A percentile compares a stretch with the other conserved stretches of the same genome.
Evolutionary conservation across 257 asterid species (phyloP).

Genomic region (Verbascum thapsus): DNA sequence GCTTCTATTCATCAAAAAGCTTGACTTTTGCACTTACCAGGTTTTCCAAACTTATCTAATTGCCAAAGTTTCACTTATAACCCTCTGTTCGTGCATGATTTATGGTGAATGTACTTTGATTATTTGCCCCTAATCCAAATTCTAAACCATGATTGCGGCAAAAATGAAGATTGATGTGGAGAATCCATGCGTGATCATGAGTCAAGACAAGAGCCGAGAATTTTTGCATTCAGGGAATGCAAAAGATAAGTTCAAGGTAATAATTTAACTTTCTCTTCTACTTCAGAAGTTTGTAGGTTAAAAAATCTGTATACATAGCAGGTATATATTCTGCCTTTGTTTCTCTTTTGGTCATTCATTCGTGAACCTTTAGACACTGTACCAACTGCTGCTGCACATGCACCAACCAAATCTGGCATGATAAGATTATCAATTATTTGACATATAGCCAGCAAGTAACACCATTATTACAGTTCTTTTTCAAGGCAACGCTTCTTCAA

Average conservation of each 20-base stretch:
- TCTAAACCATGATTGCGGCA: slow-evolving; percentile 10
- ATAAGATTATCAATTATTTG: slow-evolving; percentile 23
- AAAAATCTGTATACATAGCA: slow-evolving; percentile 6
- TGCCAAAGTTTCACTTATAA: background rate
- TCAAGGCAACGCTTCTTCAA: slow-evolving; percentile 96
- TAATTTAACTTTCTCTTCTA: slow-evolving; percentile 7
- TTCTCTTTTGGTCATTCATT: slow-evolving; percentile 15
- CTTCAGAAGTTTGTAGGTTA: slow-evolving; percentile 23
- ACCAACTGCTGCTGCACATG: slow-evolving; percentile 27
- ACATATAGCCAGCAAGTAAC: slow-evolving; percentile 26
- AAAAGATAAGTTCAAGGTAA: slow-evolving; percentile 92
- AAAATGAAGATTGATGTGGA: slow-evolving; percentile 88
- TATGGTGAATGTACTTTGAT: background rate
- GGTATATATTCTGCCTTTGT: slow-evolving; percentile 14
- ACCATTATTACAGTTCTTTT: slow-evolving; percentile 70
- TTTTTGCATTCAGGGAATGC: slow-evolving; percentile 88
- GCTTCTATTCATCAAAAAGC: background rate
- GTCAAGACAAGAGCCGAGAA: slow-evolving; percentile 97
- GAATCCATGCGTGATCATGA: slow-evolving; percentile 96
- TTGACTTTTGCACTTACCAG: background rate
- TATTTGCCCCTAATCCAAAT: slow-evolving; percentile 3
- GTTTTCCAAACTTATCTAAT: slow-evolving; percentile 1
- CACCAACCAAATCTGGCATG: slow-evolving; percentile 18
- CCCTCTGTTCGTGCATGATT: background rate
- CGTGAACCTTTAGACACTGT: background rate